Base-by-base conservation (phyloP, 2,329 filamentous ascomycete genomes). In the Nigrospora oryzae region DNA sequence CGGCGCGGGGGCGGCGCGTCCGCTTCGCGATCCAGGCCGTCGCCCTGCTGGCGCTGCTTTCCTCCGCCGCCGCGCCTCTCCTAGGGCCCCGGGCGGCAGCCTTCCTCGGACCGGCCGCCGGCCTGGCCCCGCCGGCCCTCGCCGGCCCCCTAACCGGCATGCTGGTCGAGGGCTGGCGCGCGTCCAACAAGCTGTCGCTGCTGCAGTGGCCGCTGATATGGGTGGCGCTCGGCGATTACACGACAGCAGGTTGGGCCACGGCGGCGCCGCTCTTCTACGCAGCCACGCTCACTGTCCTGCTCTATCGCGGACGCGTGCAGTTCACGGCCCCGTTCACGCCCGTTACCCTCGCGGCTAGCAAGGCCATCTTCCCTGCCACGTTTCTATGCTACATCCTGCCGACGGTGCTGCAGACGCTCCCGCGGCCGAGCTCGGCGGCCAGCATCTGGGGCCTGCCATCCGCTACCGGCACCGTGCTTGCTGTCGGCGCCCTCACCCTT, bases 111-210 rank as follows among this genome's bases (percentile, higher is more conserved):
- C 23, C 23, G 10, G 34, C 13, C 6, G 38, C 23, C 38, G 14
- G 28, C 13, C 13, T 38, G 13, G 37, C n/a, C 11, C 16, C 19
- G 3, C 12, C 14, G 5, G 36, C 33, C 11, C 23, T 42, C 16
- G 35, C 16, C 16, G 36, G 36, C 23, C 12, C 34, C 7, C 28
- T 39, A 12, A 15, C 34, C 12, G 17, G 39, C 28, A 39, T 44
- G 36, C 35, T 44, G 2, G 42, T 44, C 36, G 42, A 44, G 17
- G 42, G 42, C 28, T 44, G 42, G 42, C 42, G 42, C 14, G 17
- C 35, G 15, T 30, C 11, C 36, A 38, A 44, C 30, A 39, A 32
- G 8, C 7, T 34, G 8, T 39, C 42, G 6, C 15, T 17, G 16
- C 36, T 35, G 15, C 42, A 44, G 17, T 44, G 42, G 42, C 42